Evolutionary conservation across 306 rosid genomes (phyloP), one percentile per base, ranked within the genome.

Genomic region (Cucurbita ficifolia): DNA sequence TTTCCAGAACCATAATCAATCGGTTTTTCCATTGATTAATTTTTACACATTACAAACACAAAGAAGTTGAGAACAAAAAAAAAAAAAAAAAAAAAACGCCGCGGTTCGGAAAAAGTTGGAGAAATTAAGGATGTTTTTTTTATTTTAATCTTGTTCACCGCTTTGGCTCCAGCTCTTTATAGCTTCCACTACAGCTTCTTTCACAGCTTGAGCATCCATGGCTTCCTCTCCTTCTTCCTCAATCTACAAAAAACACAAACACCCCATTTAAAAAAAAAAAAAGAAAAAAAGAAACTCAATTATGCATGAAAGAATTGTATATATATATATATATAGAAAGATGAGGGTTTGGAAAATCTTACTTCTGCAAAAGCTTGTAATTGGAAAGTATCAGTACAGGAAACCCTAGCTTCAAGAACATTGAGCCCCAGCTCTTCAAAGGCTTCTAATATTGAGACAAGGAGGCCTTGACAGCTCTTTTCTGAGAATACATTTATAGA

Each of bases 321-420:
- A 60, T 59, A 59, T 59, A 7, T 7, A 59, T 58, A 59, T 6
- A 33, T 39, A 38, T 52, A 52, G 51, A 52, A 75, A 75, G 49
- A 75, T 50, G 39, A 19, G 10, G 18, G 50, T 10, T 36, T 6
- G 46, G 8, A 3, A 12, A 55, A n/a, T 18, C 88, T 87, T 89
- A 94, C 98, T 73, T 91, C 95, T 79, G 92, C 97, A 77, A 89
- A 85, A 8, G 99, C 99, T 80, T 88, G 92, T 76, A 94, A 85
- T 45, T 79, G 88, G 72, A 94, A 94, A 79, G 72, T 89, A 78
- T 91, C 90, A 1, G 90, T 81, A 78, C 99, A 94, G 49, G 99
- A 91, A 91, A 88, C 97, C 99, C 99, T 94, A 87, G 99, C 99
- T 87, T 94, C 97, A 49, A 83, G 79, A 18, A 94, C 96, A 39